A percentile compares a stretch with the other conserved stretches of the same genome.
phyloP scores from a whole-genome alignment of 1,284 basidiomycete species.

The Hypsizygus ulmarius region DNA sequence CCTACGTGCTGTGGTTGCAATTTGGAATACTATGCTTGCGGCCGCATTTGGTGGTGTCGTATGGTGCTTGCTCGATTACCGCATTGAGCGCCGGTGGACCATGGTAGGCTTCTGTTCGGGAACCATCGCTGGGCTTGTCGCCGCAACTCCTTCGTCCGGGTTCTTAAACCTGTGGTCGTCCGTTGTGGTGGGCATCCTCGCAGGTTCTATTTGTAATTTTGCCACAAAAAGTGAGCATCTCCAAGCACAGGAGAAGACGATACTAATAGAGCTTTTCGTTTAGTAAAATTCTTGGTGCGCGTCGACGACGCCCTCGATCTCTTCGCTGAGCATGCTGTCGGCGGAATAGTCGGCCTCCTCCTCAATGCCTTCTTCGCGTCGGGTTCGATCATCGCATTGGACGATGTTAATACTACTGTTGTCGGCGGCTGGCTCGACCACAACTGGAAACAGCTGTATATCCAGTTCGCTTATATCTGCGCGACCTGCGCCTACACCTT shows the following conservation, averaged over 20 bases:
- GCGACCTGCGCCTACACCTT: constrained; percentile 69
- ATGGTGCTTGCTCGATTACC: constrained; percentile 89
- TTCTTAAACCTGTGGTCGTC: constrained; percentile 67
- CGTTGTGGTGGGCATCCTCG: constrained; percentile 75
- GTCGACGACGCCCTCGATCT: constrained; percentile 87
- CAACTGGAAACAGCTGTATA: constrained; percentile 59
- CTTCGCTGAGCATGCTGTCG: constrained; percentile 89
- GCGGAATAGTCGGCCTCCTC: constrained; percentile 84
- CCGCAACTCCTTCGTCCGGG: constrained; percentile 82
- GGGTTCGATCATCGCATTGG: constrained; percentile 58
- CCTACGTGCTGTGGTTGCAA: constrained; percentile 81
- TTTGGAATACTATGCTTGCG: constrained; percentile 86
- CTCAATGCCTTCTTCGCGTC: constrained; percentile 81
- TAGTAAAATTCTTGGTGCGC: constrained; percentile 65
- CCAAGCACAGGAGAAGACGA: not conserved
- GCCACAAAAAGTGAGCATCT: constrained; percentile 72
- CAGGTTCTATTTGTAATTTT: constrained; percentile 81
- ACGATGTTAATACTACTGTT: constrained; percentile 51
- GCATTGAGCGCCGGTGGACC: constrained; percentile 77
- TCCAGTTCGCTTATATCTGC: constrained; percentile 81
- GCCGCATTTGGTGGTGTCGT: constrained; percentile 77
- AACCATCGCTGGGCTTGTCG: constrained; percentile 88
- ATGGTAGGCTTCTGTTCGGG: constrained; percentile 90
- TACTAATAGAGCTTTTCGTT: not conserved
- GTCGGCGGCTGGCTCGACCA: constrained; percentile 40